These are phyloP conservation scores for Botrytis byssoidea DNA, from an alignment of 2,329 filamentous ascomycete species.

Conservation along the genomic window DNA sequence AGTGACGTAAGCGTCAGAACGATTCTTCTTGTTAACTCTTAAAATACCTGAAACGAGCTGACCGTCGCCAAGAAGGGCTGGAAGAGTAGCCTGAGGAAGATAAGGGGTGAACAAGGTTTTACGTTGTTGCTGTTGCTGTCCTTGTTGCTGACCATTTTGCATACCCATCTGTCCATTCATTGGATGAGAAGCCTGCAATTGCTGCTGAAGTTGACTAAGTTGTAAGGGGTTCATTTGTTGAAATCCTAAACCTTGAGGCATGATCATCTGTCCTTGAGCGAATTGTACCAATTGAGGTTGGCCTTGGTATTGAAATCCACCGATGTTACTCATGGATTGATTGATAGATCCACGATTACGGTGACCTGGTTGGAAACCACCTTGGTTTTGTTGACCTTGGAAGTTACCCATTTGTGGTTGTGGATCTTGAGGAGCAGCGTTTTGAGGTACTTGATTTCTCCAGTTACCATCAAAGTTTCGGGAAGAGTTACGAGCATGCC, in stretches of 20 bases:
- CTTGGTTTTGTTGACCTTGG: slow-evolving; percentile 69
- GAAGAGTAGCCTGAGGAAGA: slow-evolving; percentile 88
- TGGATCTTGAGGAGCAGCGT: slow-evolving; percentile 49
- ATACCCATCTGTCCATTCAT: slow-evolving; percentile 73
- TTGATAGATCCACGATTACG: slow-evolving; percentile 81
- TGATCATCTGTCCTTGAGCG: slow-evolving; percentile 80
- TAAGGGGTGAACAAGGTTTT: slow-evolving; percentile 99
- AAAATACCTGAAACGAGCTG: slow-evolving; percentile 95
- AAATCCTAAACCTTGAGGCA: slow-evolving; percentile 75
- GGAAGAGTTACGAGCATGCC: slow-evolving; percentile 79
- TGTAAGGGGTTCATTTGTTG: slow-evolving; percentile 87
- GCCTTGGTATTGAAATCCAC: slow-evolving; percentile 82
- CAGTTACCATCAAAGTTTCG: slow-evolving; percentile 98
- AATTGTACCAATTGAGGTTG: slow-evolving; percentile 88
- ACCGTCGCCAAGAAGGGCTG: slow-evolving; percentile 84
- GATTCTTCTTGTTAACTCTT: slow-evolving; percentile 99
- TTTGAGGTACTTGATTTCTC: slow-evolving; percentile 70
- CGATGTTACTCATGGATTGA: slow-evolving; percentile 79
- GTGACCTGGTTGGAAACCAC: slow-evolving; percentile 89
- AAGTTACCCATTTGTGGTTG: slow-evolving; percentile 61
- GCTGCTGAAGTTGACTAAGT: slow-evolving; percentile 81
- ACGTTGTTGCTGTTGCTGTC: slow-evolving; percentile 90
- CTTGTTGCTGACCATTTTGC: slow-evolving; percentile 70
- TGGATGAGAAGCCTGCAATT: slow-evolving; percentile 81
- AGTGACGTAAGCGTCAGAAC: slow-evolving; percentile 96